phyloP scores from a whole-genome alignment of 1,284 basidiomycete genomes.

The Marasmius fiardii region DNA sequence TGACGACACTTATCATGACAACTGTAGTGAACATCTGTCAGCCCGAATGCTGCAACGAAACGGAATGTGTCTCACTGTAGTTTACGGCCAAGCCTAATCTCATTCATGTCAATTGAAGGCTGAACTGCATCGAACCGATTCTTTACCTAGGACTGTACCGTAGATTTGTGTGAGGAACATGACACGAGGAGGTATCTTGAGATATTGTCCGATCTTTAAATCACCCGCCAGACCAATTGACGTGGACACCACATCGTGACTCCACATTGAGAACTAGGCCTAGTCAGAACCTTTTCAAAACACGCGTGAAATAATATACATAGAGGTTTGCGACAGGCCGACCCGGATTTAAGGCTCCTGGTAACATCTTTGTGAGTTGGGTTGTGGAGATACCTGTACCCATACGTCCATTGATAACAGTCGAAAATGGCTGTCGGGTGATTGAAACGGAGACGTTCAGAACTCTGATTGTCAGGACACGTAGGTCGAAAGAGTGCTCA shows the following conservation, averaged over 20 bases:
- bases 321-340: conserved; percentile 66
- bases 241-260: conserved; percentile 51
- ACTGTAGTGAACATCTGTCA: not conserved
- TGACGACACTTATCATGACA: conserved; percentile 50
- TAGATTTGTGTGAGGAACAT: conserved; percentile 69
- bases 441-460: no score
- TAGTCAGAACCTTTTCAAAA: not conserved
- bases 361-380: conserved; percentile 67
- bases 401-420: conserved; percentile 44
- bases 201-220: conserved; percentile 74
- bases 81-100: not conserved
- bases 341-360: conserved; percentile 58
- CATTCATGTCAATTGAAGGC: not conserved
- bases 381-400: conserved; percentile 56
- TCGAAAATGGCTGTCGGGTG: conserved; percentile 37
- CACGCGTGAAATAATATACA: conserved; percentile 29
- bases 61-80: not conserved
- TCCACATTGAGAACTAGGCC: conserved; percentile 59
- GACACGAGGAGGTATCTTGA: conserved; percentile 71
- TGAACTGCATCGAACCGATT: conserved; percentile 3
- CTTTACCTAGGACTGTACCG: conserved; percentile 54
- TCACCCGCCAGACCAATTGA: conserved; percentile 51
- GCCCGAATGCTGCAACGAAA: no score
- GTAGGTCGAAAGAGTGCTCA: conserved; percentile 19
- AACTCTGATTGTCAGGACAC: no score